Percentiles rank a stretch among this genome's conserved stretches.
Conservation (phyloP, 225 moss, liverwort and hornwort species). For the Polytrichum formosum region DNA sequence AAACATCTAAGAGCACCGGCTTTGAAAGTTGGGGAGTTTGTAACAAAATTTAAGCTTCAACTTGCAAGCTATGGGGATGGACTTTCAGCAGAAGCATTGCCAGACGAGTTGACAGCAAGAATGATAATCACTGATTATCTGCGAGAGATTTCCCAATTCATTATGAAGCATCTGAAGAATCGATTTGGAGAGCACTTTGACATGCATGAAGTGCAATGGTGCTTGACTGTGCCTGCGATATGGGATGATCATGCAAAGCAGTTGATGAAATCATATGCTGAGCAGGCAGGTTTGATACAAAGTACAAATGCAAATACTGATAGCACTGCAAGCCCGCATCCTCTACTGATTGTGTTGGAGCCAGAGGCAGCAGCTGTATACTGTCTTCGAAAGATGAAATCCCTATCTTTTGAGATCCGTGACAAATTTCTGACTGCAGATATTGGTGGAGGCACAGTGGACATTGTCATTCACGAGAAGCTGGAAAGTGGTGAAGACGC, state of each 20-base stretch:
- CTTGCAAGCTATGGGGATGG: not conserved
- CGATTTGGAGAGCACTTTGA: constrained; percentile 13
- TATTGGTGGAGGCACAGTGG: constrained; percentile 9
- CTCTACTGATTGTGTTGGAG: not conserved
- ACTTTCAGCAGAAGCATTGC: not conserved
- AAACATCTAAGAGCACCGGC: not conserved
- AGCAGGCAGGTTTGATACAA: constrained; percentile 24
- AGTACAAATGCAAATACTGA: not conserved
- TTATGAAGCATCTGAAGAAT: constrained; percentile 6
- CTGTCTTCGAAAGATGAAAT: not conserved
- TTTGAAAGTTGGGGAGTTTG: not conserved
- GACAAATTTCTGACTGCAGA: constrained; percentile 11
- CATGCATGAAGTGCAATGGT: constrained; percentile 36
- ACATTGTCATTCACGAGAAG: constrained; percentile 12
- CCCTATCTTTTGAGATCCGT: not conserved
- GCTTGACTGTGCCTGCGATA: constrained; percentile 38
- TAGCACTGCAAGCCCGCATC: constrained; percentile 1
- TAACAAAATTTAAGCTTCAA: constrained; percentile 28
- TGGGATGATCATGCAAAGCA: constrained; percentile 29
- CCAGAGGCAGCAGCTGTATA: constrained; percentile 10
- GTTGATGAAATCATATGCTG: constrained; percentile 6
- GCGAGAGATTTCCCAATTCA: not conserved
- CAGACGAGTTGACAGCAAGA: not conserved
- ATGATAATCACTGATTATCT: constrained; percentile 20
- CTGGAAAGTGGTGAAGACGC: not conserved